These are phyloP conservation scores for Vigna mungo DNA, from an alignment of 306 rosid species.

Conservation along the genomic window DNA sequence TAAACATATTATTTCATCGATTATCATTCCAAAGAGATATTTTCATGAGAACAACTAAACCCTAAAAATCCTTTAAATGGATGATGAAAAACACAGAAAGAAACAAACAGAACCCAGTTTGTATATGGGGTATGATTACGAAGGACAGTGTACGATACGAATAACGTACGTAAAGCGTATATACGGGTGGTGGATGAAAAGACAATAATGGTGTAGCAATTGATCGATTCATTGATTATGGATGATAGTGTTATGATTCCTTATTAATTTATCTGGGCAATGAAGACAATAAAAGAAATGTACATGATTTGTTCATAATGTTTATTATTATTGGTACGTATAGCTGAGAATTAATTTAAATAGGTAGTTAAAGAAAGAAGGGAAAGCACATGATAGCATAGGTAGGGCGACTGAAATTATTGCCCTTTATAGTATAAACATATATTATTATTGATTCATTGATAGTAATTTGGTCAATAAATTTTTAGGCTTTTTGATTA, in stretches of 20 bases:
- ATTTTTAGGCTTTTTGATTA: background rate
- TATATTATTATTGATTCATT: background rate
- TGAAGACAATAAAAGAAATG: background rate
- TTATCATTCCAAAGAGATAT: too few relatives aligned
- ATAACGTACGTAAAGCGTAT: background rate
- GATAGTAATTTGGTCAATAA: background rate
- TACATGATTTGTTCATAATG: background rate
- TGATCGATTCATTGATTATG: background rate
- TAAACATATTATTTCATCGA: too few relatives aligned
- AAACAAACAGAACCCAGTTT: background rate
- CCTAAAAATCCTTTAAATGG: background rate
- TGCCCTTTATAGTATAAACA: background rate
- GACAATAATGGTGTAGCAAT: background rate
- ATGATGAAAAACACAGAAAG: background rate
- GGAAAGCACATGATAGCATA: background rate
- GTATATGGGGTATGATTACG: background rate
- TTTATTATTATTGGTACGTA: background rate
- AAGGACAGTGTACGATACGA: background rate
- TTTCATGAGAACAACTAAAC: background rate
- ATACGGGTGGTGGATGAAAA: constrained; percentile 19
- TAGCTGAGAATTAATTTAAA: constrained; percentile 19
- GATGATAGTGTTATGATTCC: background rate
- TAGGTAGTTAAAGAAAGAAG: background rate
- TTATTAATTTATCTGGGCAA: background rate
- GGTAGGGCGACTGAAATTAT: background rate